phyloP scores from a whole-genome alignment of 768 basidiomycete genomes.

The Pleurotus djamor region DNA sequence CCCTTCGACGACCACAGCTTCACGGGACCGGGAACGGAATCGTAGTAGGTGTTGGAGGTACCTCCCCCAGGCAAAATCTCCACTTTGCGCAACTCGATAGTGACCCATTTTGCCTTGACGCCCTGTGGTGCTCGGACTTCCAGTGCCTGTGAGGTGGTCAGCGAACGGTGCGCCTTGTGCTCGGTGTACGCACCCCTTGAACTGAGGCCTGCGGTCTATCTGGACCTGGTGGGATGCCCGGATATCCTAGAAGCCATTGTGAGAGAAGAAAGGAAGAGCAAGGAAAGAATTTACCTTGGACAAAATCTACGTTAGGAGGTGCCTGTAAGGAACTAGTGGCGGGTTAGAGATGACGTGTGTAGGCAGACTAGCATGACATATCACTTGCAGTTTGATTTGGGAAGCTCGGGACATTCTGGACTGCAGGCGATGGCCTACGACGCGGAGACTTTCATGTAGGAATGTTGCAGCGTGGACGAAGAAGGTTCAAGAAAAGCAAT shows the following conservation, averaged over 20 bases:
- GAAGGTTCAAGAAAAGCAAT: neutral
- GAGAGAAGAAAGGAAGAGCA: constrained; percentile 5
- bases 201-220: constrained; percentile 83
- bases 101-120: constrained; percentile 90
- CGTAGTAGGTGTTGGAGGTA: constrained; percentile 68
- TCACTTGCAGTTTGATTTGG: constrained; percentile 41
- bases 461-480: neutral
- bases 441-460: neutral
- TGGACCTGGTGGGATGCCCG: constrained; percentile 81
- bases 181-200: constrained; percentile 64
- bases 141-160: constrained; percentile 57
- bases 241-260: constrained; percentile 53
- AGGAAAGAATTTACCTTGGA: constrained; percentile 55
- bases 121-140: constrained; percentile 78
- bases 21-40: constrained; percentile 77
- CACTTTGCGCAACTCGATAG: constrained; percentile 88
- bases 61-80: constrained; percentile 79
- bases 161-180: constrained; percentile 10
- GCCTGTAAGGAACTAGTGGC: constrained; percentile 69
- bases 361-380: neutral
- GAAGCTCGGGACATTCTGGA: constrained; percentile 27
- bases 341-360: neutral
- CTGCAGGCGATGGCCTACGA: constrained; percentile 6
- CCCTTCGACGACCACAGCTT: constrained; percentile 75
- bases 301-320: constrained; percentile 87